Conservation (phyloP, 2,329 filamentous ascomycete genomes). For the Fusarium sp. region DNA sequence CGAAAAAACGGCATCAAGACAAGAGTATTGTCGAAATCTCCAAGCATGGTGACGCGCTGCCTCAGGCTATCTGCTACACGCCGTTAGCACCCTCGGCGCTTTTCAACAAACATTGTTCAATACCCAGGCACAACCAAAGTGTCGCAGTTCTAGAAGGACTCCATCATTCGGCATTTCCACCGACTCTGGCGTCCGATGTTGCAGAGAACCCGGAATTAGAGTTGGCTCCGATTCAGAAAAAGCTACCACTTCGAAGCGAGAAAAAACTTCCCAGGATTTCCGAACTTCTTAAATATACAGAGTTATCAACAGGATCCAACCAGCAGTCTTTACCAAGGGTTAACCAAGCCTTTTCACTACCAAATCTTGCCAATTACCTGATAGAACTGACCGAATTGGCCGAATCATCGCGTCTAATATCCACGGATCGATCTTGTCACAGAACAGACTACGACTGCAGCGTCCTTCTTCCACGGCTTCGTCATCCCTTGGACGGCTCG, state of each 20-base stretch:
- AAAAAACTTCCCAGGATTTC: background rate
- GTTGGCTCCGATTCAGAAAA: background rate
- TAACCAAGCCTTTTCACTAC: background rate
- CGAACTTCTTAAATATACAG: background rate
- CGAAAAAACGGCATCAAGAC: background rate
- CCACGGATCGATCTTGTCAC: background rate
- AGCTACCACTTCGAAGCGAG: background rate
- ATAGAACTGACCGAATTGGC: background rate
- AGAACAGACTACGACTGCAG: background rate
- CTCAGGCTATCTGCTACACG: background rate
- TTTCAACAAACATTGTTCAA: no score
- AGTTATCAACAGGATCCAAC: no score
- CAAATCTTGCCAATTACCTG: background rate
- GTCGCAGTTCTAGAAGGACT: background rate
- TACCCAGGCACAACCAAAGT: background rate
- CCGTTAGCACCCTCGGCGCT: no score
- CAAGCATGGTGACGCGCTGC: background rate
- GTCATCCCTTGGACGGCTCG: background rate
- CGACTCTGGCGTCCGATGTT: background rate
- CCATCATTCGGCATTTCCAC: fast-evolving
- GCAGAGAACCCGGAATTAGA: background rate
- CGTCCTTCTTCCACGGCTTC: background rate
- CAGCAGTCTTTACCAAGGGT: background rate
- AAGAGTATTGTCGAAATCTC: background rate
- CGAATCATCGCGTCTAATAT: background rate